Conservation (phyloP, 306 rosid genomes). For the Trichosanthes cucumerina region DNA sequence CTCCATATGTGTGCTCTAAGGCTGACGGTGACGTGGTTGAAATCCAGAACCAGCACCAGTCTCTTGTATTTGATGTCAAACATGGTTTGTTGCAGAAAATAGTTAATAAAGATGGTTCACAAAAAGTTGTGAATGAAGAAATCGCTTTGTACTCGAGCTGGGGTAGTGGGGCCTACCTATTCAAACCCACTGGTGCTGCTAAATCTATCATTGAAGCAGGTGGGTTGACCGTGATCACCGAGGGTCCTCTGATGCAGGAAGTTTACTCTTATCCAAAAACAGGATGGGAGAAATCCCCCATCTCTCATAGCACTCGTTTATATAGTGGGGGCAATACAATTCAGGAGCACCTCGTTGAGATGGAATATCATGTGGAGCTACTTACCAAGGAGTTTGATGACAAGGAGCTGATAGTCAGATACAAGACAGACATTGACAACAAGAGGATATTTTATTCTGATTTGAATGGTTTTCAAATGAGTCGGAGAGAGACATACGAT, state of each 20-base stretch:
- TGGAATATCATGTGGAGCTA: slow-evolving; percentile 97
- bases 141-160: slow-evolving; percentile 67
- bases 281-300: slow-evolving; percentile 55
- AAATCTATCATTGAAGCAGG: slow-evolving; percentile 52
- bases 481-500: slow-evolving; percentile 84
- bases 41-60: slow-evolving; percentile 66
- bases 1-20: slow-evolving; percentile 60
- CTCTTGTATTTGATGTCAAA: slow-evolving; percentile 55
- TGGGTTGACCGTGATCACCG: slow-evolving; percentile 52
- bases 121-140: slow-evolving; percentile 61
- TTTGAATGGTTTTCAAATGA: slow-evolving; percentile 92
- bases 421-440: slow-evolving; percentile 69
- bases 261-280: slow-evolving; percentile 78
- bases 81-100: slow-evolving; percentile 70
- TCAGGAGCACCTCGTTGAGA: slow-evolving; percentile 69
- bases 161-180: slow-evolving; percentile 90
- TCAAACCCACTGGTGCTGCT: slow-evolving; percentile 75
- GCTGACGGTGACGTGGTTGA: slow-evolving; percentile 35
- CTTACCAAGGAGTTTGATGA: slow-evolving; percentile 51
- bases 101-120: slow-evolving; percentile 27
- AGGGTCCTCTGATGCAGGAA: slow-evolving; percentile 85
- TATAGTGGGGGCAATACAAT: slow-evolving; percentile 53
- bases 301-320: slow-evolving; percentile 87
- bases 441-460: slow-evolving; percentile 72
- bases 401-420: slow-evolving; percentile 82